Evolutionary conservation across 2,329 filamentous ascomycete genomes (phyloP).

Genomic region (Aspergillus thermomutatus): DNA sequence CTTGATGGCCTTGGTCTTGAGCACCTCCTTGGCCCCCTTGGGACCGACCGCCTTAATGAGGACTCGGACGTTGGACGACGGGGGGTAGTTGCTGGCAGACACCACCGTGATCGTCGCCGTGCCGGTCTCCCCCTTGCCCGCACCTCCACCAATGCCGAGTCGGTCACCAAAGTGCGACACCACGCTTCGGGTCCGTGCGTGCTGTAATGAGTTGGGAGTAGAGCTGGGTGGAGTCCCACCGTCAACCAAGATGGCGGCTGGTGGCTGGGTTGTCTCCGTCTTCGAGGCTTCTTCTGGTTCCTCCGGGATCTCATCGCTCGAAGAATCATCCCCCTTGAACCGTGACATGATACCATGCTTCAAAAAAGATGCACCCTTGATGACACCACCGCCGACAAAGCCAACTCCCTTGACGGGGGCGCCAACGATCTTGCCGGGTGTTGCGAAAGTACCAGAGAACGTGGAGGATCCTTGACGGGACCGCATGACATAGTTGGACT

Average conservation of each 20-base stretch:
- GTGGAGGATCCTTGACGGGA: conserved; percentile 86
- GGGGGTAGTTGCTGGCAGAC: conserved; percentile 72
- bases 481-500: conserved; percentile 84
- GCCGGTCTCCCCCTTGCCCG: conserved; percentile 61
- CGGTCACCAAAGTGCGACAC: conserved; percentile 49
- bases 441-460: conserved; percentile 84
- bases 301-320: conserved; percentile 23
- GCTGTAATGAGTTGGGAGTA: conserved; percentile 31
- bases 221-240: conserved; percentile 18
- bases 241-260: conserved; percentile 28
- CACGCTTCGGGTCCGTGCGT: conserved; percentile 47
- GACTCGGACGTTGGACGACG: conserved; percentile 75
- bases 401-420: conserved; percentile 92
- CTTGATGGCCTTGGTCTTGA: conserved; percentile 92
- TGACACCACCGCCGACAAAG: conserved; percentile 75
- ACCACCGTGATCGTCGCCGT: conserved; percentile 77
- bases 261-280: conserved; percentile 15
- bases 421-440: conserved; percentile 85
- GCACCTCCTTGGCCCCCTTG: conserved; percentile 71
- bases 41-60: conserved; percentile 63
- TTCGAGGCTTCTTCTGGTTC: conserved; percentile 15
- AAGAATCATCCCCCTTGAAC: conserved; percentile 46
- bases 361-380: conserved; percentile 87
- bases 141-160: conserved; percentile 48
- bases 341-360: conserved; percentile 70